Evolutionary conservation across 78 protist genomes (phyloP).

Genomic region (Protostelium mycophagum): DNA sequence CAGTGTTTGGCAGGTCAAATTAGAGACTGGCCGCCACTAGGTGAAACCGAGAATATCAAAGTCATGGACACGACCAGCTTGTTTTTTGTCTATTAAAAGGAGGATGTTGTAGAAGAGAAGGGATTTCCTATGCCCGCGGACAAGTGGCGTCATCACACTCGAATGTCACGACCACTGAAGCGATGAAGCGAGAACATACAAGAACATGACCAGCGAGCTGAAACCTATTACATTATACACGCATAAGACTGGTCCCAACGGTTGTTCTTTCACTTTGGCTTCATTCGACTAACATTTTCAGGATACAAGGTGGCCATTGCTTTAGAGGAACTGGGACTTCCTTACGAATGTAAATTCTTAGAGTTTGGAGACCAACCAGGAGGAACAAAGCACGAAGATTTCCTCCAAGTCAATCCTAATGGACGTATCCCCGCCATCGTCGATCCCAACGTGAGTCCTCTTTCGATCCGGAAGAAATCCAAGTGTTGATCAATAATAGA

Average conservation of each 20-base stretch:
- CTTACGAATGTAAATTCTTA: background rate
- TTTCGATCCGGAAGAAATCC: background rate
- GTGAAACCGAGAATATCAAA: no score
- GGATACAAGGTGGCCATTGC: background rate
- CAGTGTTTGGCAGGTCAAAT: no score
- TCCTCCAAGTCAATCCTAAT: background rate
- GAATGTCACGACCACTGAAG: no score
- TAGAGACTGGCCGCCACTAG: no score
- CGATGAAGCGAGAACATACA: no score
- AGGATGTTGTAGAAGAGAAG: no score
- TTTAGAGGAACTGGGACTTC: background rate
- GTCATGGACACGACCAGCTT: no score
- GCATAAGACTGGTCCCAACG: background rate
- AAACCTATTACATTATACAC: background rate
- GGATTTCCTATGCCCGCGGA: no score
- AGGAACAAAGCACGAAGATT: background rate
- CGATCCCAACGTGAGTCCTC: background rate
- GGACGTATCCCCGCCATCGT: conserved; percentile 1
- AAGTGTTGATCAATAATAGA: background rate
- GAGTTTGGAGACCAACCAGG: background rate
- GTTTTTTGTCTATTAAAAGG: no score
- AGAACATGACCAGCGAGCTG: background rate
- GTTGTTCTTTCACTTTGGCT: background rate
- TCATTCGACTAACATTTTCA: background rate
- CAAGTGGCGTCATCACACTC: no score